phyloP scores from a whole-genome alignment of 2,329 filamentous ascomycete species.

The Botrytis cinerea region DNA sequence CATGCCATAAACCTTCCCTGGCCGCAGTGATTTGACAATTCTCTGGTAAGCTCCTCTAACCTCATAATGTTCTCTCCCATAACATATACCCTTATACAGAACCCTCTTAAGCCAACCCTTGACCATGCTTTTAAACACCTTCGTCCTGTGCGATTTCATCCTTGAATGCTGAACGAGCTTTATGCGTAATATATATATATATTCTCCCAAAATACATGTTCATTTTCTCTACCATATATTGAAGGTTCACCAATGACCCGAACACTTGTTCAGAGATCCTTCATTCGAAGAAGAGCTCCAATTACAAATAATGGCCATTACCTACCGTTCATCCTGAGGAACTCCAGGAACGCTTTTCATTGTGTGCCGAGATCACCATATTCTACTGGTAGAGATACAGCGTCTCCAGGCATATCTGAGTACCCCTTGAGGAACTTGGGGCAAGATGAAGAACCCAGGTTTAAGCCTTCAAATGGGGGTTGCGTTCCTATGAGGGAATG shows the following conservation, averaged over 20 bases:
- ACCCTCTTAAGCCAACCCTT: background rate
- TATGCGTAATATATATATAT: background rate
- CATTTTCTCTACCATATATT: background rate
- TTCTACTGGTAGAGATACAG: background rate
- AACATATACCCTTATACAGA: background rate
- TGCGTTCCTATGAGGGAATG: background rate
- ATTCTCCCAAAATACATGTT: background rate
- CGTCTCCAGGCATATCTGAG: background rate
- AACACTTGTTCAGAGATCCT: background rate
- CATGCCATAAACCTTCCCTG: background rate
- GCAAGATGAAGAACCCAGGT: background rate
- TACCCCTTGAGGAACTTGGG: background rate
- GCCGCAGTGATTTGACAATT: background rate
- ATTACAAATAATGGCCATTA: background rate
- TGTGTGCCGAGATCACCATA: background rate
- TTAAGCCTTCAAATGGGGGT: background rate
- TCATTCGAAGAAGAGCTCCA: background rate
- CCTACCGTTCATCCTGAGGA: background rate
- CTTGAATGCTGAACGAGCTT: background rate
- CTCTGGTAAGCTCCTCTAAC: background rate
- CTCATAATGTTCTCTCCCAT: background rate
- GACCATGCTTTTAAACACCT: background rate
- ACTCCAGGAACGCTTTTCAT: background rate
- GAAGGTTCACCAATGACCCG: background rate
- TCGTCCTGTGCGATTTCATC: background rate